Base-by-base conservation (phyloP, 2,329 filamentous ascomycete species). In the Aureobasidium leucospermi region DNA sequence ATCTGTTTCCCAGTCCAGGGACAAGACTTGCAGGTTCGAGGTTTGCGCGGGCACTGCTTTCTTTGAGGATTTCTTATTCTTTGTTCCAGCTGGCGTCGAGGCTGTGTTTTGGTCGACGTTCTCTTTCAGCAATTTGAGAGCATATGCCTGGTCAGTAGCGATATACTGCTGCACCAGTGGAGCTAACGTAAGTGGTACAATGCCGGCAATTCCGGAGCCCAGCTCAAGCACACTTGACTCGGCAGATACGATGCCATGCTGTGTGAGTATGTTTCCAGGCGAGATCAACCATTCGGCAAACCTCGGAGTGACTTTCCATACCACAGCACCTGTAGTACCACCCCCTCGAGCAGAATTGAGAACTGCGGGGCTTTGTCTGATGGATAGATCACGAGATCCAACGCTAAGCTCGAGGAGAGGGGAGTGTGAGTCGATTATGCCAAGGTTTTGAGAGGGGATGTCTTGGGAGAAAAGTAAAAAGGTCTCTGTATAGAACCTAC, bases 221-320 rank as follows among this genome's bases (percentile, higher is more conserved):
- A 99, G 83, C 69, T 97, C 94, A 59, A 96, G 78, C 19, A 92
- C 78, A 6, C 77, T 77, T 5, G 88, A 85, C 1, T 76, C 66
- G 0, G 76, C 61, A 28, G 76, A 72, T 7, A 93, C 77, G 53
- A 86, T 67, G 47, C 74, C 75, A 59, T 74, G 67, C 39, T 74
- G 71, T 74, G 86, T 85, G 49, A 96, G 79, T 0, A 84, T 71
- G 70, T 90, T 91, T 32, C 73, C 69, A 1, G 80, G 72, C 3
- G 80, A 79, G 36, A 85, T 79, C 47, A 97, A 80, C 90, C 90
- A 97, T 64, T 84, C 78, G 23, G 92, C 89, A 68, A 97, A 85
- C 46, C 85, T 78, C 8, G 92, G 90, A 0, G 90, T 93, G 65
- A 96, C 87, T 73, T 89, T 91, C 94, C 94, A 99, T 8, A 97